Percentiles rank a stretch among this genome's conserved stretches.
Evolutionary conservation across 2,329 filamentous ascomycete genomes (phyloP).

Genomic region (Pleoardoris graminearum): DNA sequence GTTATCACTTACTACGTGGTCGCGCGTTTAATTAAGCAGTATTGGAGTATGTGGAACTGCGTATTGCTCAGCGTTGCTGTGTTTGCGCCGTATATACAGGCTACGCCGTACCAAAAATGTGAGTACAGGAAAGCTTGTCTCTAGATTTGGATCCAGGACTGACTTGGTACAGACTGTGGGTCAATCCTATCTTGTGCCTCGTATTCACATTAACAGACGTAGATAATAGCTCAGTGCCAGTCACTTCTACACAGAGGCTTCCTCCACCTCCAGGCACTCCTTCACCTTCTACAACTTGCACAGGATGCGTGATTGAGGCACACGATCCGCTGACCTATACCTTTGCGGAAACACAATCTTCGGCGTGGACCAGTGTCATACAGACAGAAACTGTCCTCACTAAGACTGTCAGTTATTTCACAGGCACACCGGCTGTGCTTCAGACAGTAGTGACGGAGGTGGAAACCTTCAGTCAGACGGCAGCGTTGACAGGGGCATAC

Average conservation of each 20-base stretch:
- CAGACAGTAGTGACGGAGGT: slow-evolving; percentile 30
- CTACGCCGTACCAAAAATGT: slow-evolving; percentile 20
- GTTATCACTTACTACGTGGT: background rate
- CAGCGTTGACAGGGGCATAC: slow-evolving; percentile 19
- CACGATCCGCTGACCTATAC: slow-evolving; percentile 19
- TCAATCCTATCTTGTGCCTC: background rate
- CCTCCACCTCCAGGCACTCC: background rate
- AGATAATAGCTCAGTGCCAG: slow-evolving; percentile 4
- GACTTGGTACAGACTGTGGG: slow-evolving; percentile 22
- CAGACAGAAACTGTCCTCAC: slow-evolving; percentile 34
- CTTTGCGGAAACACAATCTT: background rate
- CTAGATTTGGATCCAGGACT: background rate
- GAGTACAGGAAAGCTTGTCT: slow-evolving; percentile 8
- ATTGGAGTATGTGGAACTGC: slow-evolving; percentile 28
- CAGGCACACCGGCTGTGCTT: slow-evolving; percentile 22
- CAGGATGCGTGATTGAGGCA: slow-evolving; percentile 37
- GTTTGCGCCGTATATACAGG: slow-evolving; percentile 20
- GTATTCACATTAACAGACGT: background rate
- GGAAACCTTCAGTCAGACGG: slow-evolving; percentile 32
- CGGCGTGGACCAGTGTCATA: slow-evolving; percentile 16
- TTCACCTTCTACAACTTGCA: slow-evolving; percentile 20
- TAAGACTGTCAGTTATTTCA: slow-evolving; percentile 29
- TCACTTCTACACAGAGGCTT: background rate
- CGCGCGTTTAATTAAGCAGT: slow-evolving; percentile 7
- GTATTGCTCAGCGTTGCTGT: slow-evolving; percentile 22